These are phyloP conservation scores for Blastomyces gilchristii DNA, from an alignment of 2,329 filamentous ascomycete genomes.

Conservation along the genomic window DNA sequence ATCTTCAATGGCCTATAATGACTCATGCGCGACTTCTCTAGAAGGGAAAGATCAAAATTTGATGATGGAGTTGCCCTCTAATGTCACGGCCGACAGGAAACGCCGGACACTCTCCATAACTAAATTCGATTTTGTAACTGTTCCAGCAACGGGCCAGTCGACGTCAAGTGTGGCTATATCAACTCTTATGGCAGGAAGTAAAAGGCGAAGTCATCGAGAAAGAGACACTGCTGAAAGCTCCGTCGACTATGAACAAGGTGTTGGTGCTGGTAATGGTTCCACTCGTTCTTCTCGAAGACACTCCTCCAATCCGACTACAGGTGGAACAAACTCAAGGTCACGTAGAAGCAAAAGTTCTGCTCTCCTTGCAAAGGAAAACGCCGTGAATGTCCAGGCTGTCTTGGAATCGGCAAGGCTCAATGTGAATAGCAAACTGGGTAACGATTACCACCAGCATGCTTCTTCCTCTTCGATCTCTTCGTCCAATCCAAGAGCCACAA, in stretches of 20 bases:
- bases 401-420: background rate
- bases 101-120: slow-evolving; percentile 22
- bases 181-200: slow-evolving; percentile 15
- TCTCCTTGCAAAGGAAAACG: background rate
- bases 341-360: slow-evolving; percentile 3
- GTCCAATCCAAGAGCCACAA: background rate
- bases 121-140: slow-evolving; percentile 11
- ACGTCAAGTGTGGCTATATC: slow-evolving; percentile 16
- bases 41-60: slow-evolving; percentile 11
- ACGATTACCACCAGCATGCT: background rate
- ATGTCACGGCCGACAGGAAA: slow-evolving; percentile 25
- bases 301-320: slow-evolving; percentile 21
- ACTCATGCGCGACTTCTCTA: slow-evolving; percentile 17
- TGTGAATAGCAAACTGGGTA: background rate
- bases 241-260: background rate
- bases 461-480: background rate
- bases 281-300: slow-evolving; percentile 24
- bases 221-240: background rate
- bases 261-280: slow-evolving; percentile 1
- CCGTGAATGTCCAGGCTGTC: background rate
- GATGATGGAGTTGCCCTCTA: slow-evolving; percentile 16
- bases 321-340: slow-evolving; percentile 2
- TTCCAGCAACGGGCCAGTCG: slow-evolving; percentile 9
- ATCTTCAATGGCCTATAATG: slow-evolving; percentile 12
- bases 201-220: slow-evolving; percentile 15